Base-by-base conservation (phyloP, 139 green algal genomes). In the Chlamydomonas eustigma region DNA sequence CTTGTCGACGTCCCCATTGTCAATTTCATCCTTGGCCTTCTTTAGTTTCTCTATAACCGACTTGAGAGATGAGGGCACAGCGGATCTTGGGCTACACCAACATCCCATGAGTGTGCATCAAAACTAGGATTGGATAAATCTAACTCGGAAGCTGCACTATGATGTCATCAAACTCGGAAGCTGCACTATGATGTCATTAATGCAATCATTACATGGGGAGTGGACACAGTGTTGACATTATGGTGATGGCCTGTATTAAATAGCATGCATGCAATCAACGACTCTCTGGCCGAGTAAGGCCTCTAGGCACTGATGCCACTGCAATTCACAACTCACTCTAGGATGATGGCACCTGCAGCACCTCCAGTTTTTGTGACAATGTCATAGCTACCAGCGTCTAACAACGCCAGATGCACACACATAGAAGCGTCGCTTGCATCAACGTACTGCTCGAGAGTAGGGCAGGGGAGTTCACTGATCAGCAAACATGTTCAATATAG, bases 301-400 rank as follows among this genome's bases (percentile, higher is more conserved):
- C n/a, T n/a, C n/a, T n/a, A n/a, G n/a, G 44, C 44, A 12, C 44
- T 28, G 44, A 58, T 28, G 44, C 44, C 33, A 38, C 2, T 74
- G 35, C 34, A 58, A 52, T 4, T 12, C 8, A 50, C 6, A 34
- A 51, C 8, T 50, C 1, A 69, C 83, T 81, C 77, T 24, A 88
- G 70, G 1, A 91, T 67, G 34, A 96, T 89, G 50, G 89, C 93
- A 5, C 91, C 92, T 63, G 96, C 86, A 6, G 90, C 51, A 34
- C 92, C 92, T 39, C 92, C 92, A 0, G 84, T 93, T 67, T 88
- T 87, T 51, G 83, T 90, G 0, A 44, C 80, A 1, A 77, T 37
- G 71, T 97, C 89, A 72, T 90, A 96, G 0, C 87, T 92, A 4
- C 58, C 84, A 2, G 91, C 92, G 71, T 97, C 91, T 39, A 88